phyloP scores from a whole-genome alignment of 192 early-diverging fungal genomes.

The Piromyces sp. region DNA sequence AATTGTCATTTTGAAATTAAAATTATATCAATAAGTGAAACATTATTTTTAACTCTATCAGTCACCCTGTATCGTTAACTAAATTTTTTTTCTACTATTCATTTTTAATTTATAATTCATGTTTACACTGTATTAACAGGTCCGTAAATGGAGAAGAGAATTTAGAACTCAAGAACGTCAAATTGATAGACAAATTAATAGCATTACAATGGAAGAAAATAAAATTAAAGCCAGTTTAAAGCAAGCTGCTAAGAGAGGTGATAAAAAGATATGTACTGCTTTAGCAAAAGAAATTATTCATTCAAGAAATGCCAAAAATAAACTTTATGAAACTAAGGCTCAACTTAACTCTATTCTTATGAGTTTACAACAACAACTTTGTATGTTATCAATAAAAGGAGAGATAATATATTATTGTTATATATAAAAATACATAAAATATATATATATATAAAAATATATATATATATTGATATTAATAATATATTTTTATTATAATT shows the following conservation, averaged over 20 bases:
- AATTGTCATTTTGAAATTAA: too few species aligned
- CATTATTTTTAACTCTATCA: too few species aligned
- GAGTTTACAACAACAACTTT: slow-evolving; percentile 73
- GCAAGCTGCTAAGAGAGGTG: slow-evolving; percentile 72
- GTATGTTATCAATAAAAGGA: slow-evolving; percentile 18
- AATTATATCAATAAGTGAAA: too few species aligned
- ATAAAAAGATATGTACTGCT: slow-evolving; percentile 45
- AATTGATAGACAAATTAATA: slow-evolving; percentile 63
- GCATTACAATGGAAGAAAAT: slow-evolving; percentile 64
- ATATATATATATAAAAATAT: too few species aligned
- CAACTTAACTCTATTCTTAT: slow-evolving; percentile 80
- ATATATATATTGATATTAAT: too few species aligned
- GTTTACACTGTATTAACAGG: background rate
- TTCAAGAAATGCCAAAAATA: slow-evolving; percentile 56
- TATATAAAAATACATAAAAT: too few species aligned
- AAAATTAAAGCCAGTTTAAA: slow-evolving; percentile 68
- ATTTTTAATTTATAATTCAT: too few species aligned
- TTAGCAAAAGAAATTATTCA: slow-evolving; percentile 75
- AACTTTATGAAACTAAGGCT: slow-evolving; percentile 72
- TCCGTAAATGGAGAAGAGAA: slow-evolving; percentile 64
- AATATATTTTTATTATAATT: too few species aligned
- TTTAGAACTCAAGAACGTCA: slow-evolving; percentile 71
- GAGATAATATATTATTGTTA: too few species aligned
- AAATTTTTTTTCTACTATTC: too few species aligned
- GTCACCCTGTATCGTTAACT: too few species aligned